A percentile compares a stretch with the other conserved stretches of the same genome.
Conservation (phyloP, 1,139 yeast genomes). For the Yamadazyma sp. region DNA sequence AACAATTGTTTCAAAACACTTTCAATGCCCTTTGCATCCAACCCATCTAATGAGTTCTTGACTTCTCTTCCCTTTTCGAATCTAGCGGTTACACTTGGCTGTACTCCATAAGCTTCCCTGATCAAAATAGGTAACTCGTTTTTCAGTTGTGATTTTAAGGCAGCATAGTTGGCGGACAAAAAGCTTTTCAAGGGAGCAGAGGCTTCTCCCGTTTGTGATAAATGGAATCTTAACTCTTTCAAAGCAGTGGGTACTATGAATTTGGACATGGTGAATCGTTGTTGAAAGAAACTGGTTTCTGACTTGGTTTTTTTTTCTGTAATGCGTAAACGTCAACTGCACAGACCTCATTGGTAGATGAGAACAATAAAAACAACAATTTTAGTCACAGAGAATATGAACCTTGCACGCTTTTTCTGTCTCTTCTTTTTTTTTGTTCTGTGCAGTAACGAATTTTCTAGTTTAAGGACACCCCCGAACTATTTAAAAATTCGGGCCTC, state of each 20-base stretch:
- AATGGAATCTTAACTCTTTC: slow-evolving; percentile 76
- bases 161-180: slow-evolving; percentile 59
- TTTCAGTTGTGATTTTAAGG: slow-evolving; percentile 50
- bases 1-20: slow-evolving; percentile 39
- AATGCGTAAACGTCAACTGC: slow-evolving; percentile 16
- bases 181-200: slow-evolving; percentile 65
- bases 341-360: slow-evolving; percentile 5
- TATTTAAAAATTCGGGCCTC: background rate
- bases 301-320: background rate
- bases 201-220: slow-evolving; percentile 74
- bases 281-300: background rate
- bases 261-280: slow-evolving; percentile 44
- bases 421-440: no score
- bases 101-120: slow-evolving; percentile 72
- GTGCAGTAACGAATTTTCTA: no score
- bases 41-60: slow-evolving; percentile 44
- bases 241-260: slow-evolving; percentile 63
- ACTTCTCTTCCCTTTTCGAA: slow-evolving; percentile 51
- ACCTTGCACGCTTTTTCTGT: background rate
- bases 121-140: slow-evolving; percentile 63
- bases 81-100: slow-evolving; percentile 74
- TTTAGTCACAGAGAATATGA: background rate
- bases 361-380: background rate
- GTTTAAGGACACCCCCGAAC: background rate
- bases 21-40: slow-evolving; percentile 42